Evolutionary conservation across 2,329 filamentous ascomycete species (phyloP).

Genomic region (Plenodomus tracheiphilus): DNA sequence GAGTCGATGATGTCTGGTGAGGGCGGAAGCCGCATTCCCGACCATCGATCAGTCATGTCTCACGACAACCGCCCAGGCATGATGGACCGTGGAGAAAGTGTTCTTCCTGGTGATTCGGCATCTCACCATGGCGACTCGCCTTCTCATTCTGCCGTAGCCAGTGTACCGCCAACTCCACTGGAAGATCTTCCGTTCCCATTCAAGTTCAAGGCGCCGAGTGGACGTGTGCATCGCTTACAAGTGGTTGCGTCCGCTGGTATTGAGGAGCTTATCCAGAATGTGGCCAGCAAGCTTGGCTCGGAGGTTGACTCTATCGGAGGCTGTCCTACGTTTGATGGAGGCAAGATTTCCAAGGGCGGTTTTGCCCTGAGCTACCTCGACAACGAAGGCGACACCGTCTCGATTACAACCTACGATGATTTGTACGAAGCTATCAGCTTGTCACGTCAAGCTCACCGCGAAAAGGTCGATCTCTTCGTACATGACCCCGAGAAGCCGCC

Average conservation of each 20-base stretch:
- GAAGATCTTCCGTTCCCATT: slow-evolving; percentile 87
- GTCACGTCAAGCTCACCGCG: slow-evolving; percentile 73
- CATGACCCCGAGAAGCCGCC: slow-evolving; percentile 92
- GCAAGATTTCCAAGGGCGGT: slow-evolving; percentile 73
- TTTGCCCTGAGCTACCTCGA: slow-evolving; percentile 96
- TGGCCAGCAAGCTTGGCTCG: slow-evolving; percentile 80
- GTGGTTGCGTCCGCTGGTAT: slow-evolving; percentile 80
- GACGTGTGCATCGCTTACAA: slow-evolving; percentile 90
- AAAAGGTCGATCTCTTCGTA: slow-evolving; percentile 97
- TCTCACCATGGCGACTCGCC: slow-evolving; percentile 86
- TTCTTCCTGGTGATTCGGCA: slow-evolving; percentile 90
- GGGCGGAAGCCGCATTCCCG: slow-evolving; percentile 70
- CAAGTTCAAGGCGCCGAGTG: slow-evolving; percentile 98
- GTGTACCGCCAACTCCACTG: slow-evolving; percentile 57
- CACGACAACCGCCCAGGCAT: slow-evolving; percentile 67
- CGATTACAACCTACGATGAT: slow-evolving; percentile 94
- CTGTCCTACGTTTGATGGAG: slow-evolving; percentile 74
- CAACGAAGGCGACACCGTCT: slow-evolving; percentile 94
- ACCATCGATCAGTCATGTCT: slow-evolving; percentile 77
- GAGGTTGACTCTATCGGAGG: slow-evolving; percentile 87
- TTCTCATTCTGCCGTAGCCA: slow-evolving; percentile 64
- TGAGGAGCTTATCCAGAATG: slow-evolving; percentile 73
- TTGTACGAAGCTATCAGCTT: slow-evolving; percentile 86
- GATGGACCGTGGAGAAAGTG: slow-evolving; percentile 75
- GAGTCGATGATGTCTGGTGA: slow-evolving; percentile 96